These are phyloP conservation scores for Sergeia podlipaevii DNA, from an alignment of 208 protist genomes.

Conservation along the genomic window DNA sequence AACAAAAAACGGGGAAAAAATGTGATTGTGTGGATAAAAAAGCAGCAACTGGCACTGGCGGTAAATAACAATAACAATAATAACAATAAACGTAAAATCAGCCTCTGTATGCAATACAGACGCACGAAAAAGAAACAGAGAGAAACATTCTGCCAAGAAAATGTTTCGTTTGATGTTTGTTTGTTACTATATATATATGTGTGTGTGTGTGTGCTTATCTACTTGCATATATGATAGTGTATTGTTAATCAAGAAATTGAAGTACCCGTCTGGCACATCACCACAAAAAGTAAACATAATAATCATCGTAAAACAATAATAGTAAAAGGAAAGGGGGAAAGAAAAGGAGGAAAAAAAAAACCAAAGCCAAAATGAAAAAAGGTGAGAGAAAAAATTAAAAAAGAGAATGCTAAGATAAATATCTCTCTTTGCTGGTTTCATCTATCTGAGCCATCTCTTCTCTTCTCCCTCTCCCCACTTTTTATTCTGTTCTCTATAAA, in stretches of 20 bases:
- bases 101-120: no score
- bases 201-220: no score
- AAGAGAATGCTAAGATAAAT: no score
- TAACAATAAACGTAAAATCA: background rate
- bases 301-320: background rate
- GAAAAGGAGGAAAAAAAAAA: slow-evolving; percentile 8
- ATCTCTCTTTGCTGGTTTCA: no score
- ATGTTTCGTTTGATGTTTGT: slow-evolving; percentile 4
- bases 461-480: no score
- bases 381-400: slow-evolving; percentile 1
- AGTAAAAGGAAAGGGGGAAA: background rate
- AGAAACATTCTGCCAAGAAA: no score
- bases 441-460: no score
- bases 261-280: no score
- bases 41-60: background rate
- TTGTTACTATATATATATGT: background rate
- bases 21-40: background rate
- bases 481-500: no score
- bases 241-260: no score
- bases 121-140: no score
- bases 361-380: slow-evolving; percentile 12
- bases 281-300: slow-evolving; percentile 3
- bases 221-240: no score
- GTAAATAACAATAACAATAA: slow-evolving; percentile 1
- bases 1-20: slow-evolving; percentile 4